A percentile compares a stretch with the other conserved stretches of the same genome.
Conservation (phyloP, 345 rosid species). For the Eucalyptus viminalis region DNA sequence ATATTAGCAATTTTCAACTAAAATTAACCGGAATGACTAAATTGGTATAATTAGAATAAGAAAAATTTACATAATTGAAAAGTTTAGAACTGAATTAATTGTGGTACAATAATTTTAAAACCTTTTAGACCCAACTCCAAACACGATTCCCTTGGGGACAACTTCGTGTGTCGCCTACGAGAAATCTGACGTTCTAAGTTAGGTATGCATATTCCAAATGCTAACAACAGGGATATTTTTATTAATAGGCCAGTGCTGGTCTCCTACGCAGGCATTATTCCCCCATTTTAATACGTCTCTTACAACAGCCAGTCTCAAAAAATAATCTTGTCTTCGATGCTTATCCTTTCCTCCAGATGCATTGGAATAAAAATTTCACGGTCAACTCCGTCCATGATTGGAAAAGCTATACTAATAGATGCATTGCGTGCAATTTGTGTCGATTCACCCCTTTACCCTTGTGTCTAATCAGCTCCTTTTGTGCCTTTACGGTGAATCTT, state of each 20-base stretch:
- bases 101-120: not conserved
- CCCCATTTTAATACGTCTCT: not conserved
- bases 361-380: not conserved
- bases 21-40: rapidly evolving
- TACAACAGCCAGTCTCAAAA: not conserved
- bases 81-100: rapidly evolving
- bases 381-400: not conserved
- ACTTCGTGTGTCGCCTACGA: not conserved
- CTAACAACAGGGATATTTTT: not conserved
- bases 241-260: not conserved
- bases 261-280: not conserved
- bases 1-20: not conserved
- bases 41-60: not conserved
- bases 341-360: not conserved
- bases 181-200: not conserved
- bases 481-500: not conserved
- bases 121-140: not conserved
- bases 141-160: not conserved
- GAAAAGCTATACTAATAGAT: not conserved
- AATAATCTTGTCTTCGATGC: not conserved
- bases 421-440: not conserved
- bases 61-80: not conserved
- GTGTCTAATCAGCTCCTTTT: not conserved
- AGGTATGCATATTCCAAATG: not conserved
- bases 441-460: not conserved